Percentiles rank a stretch among this genome's conserved stretches.
Conservation (phyloP, 2,329 filamentous ascomycete species). For the Colletotrichum sp. region DNA sequence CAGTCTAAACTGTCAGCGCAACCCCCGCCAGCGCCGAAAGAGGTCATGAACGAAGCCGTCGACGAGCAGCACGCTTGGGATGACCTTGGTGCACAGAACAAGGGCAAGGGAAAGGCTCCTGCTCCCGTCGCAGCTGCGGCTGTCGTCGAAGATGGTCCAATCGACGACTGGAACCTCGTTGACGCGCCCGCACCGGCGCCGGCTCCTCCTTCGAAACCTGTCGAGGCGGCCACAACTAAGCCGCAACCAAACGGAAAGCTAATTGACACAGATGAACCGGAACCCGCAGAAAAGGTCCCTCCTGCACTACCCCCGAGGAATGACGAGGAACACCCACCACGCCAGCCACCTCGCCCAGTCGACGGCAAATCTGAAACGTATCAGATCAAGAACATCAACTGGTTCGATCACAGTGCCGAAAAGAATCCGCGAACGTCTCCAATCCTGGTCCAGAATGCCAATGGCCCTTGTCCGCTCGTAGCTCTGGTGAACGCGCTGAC, state of each 20-base stretch:
- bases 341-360: constrained; percentile 37
- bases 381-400: constrained; percentile 88
- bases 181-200: neutral
- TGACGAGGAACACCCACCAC: constrained; percentile 36
- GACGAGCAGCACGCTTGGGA: constrained; percentile 57
- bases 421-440: constrained; percentile 78
- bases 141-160: constrained; percentile 23
- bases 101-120: constrained; percentile 45
- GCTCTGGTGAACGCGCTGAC: constrained; percentile 93
- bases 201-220: neutral
- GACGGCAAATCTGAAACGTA: constrained; percentile 76
- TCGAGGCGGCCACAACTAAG: neutral
- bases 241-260: neutral
- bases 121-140: constrained; percentile 23
- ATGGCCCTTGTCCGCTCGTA: constrained; percentile 91
- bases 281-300: neutral
- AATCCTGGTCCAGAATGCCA: constrained; percentile 89
- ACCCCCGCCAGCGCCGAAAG: constrained; percentile 24
- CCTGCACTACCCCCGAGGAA: constrained; percentile 44
- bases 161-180: constrained; percentile 56
- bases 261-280: neutral
- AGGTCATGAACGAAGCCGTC: constrained; percentile 35
- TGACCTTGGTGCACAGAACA: constrained; percentile 43
- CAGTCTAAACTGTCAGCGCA: constrained; percentile 24
- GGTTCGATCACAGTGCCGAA: constrained; percentile 69